phyloP scores from a whole-genome alignment of 2,329 filamentous ascomycete species.

The Monosporascus sp. region DNA sequence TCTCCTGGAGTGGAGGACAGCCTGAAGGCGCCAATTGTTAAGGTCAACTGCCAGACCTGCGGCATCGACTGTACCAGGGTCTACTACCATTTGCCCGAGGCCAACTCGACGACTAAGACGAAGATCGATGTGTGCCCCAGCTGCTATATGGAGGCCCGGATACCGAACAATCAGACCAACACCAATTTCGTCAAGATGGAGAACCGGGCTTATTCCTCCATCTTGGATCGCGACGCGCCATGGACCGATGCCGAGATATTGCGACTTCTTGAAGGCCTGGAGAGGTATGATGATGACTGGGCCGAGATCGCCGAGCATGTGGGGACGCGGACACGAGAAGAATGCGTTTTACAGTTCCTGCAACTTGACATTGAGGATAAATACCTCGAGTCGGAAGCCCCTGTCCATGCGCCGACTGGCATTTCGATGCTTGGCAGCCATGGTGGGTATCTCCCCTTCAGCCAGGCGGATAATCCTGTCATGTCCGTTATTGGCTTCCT shows the following conservation, averaged over 20 bases:
- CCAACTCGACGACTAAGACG: constrained; percentile 52
- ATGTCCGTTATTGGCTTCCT: constrained; percentile 95
- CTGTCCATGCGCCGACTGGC: constrained; percentile 47
- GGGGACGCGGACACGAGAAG: constrained; percentile 83
- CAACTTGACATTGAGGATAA: constrained; percentile 97
- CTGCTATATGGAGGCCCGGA: constrained; percentile 79
- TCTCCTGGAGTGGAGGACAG: constrained; percentile 46
- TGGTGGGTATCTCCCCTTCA: constrained; percentile 80
- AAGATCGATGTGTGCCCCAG: constrained; percentile 89
- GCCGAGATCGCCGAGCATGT: constrained; percentile 88
- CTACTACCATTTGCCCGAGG: constrained; percentile 55
- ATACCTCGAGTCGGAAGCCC: constrained; percentile 75
- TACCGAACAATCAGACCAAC: constrained; percentile 72
- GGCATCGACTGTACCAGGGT: constrained; percentile 77
- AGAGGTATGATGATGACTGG: constrained; percentile 95
- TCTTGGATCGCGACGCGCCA: constrained; percentile 77
- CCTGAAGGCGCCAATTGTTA: constrained; percentile 59
- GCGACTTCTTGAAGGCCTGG: constrained; percentile 83
- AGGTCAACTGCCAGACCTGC: constrained; percentile 84
- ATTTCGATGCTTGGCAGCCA: constrained; percentile 65
- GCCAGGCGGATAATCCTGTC: constrained; percentile 89
- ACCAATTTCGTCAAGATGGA: constrained; percentile 85
- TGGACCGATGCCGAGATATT: constrained; percentile 90
- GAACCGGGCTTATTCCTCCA: constrained; percentile 73
- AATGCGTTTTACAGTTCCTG: constrained; percentile 94